Evolutionary conservation across 208 protist genomes (phyloP), one percentile per base, ranked within the genome.

Genomic region (Trypanosoma brucei): DNA sequence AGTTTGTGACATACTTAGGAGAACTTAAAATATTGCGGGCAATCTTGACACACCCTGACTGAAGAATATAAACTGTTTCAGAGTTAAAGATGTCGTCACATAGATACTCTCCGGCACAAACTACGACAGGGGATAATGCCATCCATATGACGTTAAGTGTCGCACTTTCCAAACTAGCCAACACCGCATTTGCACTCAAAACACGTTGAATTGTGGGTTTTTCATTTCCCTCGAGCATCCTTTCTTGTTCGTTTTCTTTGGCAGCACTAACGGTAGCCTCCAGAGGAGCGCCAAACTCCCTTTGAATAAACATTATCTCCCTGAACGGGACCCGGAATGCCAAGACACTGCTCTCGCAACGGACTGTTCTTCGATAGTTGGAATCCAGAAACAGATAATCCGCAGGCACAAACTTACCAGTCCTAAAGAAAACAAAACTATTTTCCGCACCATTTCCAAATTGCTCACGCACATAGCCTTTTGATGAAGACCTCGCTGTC

Each of bases 31-130:
- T 44, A 30, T 34, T 42, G 3, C 7, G 11, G 33, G 35, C 30
- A 34, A 70, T 53, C 36, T 11, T 33, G 22, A 91, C 73, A 33
- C 53, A 65, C 7, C 87, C 87, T n/a, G 64, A 63, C 6, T 59
- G 44, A 36, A 93, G 67, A 54, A 93, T 84, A 59, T 71, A 86
- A 6, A 93, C 53, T 11, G 40, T 71, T 38, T 88, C 75, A 13
- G 87, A 72, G 2, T 50, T 68, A 40, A 82, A 84, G n/a, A 86
- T 65, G 54, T 93, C 71, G 30, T n/a, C 51, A 66, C 81, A 87
- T 33, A 93, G 61, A 6, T 66, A 9, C 46, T 93, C 87, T 3
- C 59, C 57, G 5, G 52, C 55, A 45, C 63, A 64, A 50, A 82
- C 78, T 22, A 91, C 77, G 13, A 55, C 42, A 11, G 87, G 83